A percentile compares a stretch with the other conserved stretches of the same genome.
These are phyloP conservation scores for Phenoliferia sp. DNA, from an alignment of 1,284 basidiomycete species.

Conservation along the genomic window DNA sequence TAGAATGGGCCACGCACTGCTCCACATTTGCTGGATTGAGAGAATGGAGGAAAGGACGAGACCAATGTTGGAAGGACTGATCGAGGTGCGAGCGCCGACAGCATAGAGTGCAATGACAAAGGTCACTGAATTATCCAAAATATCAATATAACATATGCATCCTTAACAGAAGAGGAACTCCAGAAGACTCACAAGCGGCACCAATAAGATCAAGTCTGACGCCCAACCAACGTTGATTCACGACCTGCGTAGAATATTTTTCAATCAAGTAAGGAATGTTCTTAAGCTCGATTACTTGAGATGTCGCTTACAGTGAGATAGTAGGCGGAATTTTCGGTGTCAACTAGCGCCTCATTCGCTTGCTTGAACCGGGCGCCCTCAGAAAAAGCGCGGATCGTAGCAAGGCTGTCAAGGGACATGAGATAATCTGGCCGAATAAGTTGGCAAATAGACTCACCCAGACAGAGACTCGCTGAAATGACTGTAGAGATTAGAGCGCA, in stretches of 20 bases:
- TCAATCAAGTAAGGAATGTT: too few relatives aligned
- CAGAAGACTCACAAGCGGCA: background rate
- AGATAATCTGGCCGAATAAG: background rate
- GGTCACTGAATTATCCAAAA: slow-evolving; percentile 4
- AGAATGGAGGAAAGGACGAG: slow-evolving; percentile 75
- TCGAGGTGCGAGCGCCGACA: slow-evolving; percentile 39
- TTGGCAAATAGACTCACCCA: slow-evolving; percentile 43
- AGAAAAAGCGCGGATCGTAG: slow-evolving; percentile 57
- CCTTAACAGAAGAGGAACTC: too few relatives aligned
- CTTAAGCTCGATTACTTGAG: too few relatives aligned
- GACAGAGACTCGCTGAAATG: slow-evolving; percentile 31
- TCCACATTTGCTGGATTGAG: slow-evolving; percentile 46
- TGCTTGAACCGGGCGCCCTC: slow-evolving; percentile 14
- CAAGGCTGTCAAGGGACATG: slow-evolving; percentile 41
- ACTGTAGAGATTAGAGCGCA: slow-evolving; percentile 39
- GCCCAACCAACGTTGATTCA: slow-evolving; percentile 37
- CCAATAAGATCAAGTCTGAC: slow-evolving; percentile 47
- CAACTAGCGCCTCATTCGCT: slow-evolving; percentile 26
- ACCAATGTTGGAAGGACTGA: slow-evolving; percentile 69
- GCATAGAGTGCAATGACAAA: slow-evolving; percentile 41
- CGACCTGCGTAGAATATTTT: background rate
- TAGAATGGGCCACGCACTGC: background rate
- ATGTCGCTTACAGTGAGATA: slow-evolving; percentile 37
- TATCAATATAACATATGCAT: too few relatives aligned
- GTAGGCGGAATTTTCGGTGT: slow-evolving; percentile 48